Evolutionary conservation across 176 grass and related monocot genomes (phyloP).

Genomic region (Oryza rufipogon): DNA sequence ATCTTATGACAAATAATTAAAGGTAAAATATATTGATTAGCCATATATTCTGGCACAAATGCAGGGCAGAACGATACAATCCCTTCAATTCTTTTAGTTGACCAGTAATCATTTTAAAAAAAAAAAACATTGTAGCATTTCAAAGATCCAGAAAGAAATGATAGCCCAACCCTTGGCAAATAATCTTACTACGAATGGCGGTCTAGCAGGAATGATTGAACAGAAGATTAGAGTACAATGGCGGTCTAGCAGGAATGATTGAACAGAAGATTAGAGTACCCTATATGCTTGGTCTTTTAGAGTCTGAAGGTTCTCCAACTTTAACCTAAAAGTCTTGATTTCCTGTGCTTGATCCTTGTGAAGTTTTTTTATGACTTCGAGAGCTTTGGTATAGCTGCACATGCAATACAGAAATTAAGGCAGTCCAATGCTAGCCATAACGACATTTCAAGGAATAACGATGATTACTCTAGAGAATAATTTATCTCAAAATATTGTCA

Average conservation of each 20-base stretch:
- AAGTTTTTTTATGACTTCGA: conserved; percentile 99
- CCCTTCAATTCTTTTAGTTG: background rate
- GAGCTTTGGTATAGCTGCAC: conserved; percentile 91
- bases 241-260: background rate
- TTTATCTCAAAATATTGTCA: background rate
- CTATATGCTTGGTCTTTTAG: conserved; percentile 91
- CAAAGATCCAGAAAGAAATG: background rate
- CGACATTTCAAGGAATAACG: background rate
- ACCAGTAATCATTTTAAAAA: background rate
- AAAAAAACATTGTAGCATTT: background rate
- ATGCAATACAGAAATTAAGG: conserved; percentile 38
- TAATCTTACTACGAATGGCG: no score
- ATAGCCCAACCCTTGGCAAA: background rate
- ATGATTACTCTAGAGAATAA: background rate
- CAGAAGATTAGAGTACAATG: no score
- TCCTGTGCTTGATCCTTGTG: conserved; percentile 96
- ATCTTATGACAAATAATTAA: no score
- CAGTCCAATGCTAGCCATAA: conserved; percentile 24
- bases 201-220: no score
- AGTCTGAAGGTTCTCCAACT: conserved; percentile 94
- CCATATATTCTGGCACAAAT: no score
- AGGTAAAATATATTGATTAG: no score
- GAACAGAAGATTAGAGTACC: conserved; percentile 49
- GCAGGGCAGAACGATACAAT: background rate
- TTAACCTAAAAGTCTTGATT: conserved; percentile 91